phyloP scores from a whole-genome alignment of 2,329 filamentous ascomycete species.

The Alternaria metachromatica region DNA sequence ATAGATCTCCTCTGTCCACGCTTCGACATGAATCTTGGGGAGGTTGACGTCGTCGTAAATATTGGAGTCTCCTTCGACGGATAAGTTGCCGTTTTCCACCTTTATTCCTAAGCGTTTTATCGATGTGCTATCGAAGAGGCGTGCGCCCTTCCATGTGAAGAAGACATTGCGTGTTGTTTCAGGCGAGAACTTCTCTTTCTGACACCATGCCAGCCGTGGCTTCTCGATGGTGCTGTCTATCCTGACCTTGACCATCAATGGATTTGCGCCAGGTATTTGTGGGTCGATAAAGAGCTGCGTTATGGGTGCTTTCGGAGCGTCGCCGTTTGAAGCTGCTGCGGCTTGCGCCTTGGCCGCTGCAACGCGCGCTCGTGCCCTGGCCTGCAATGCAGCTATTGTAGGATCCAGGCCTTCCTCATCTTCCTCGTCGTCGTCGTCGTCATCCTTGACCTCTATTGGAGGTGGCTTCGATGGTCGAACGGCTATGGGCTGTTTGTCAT shows the following conservation, averaged over 20 bases:
- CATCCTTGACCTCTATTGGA: conserved; percentile 6
- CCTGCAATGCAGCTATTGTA: conserved; percentile 34
- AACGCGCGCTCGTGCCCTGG: conserved; percentile 32
- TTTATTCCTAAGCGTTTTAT: conserved; percentile 55
- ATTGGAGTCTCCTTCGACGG: conserved; percentile 50
- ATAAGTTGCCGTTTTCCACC: conserved; percentile 51
- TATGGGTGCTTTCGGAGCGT: conserved; percentile 33
- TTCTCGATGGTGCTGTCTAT: conserved; percentile 71
- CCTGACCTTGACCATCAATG: conserved; percentile 69
- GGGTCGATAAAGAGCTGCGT: conserved; percentile 74
- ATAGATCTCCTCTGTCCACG: conserved; percentile 73
- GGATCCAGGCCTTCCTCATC: conserved; percentile 39
- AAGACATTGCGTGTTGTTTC: conserved; percentile 65
- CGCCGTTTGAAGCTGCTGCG: conserved; percentile 7
- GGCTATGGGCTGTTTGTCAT: conserved; percentile 7
- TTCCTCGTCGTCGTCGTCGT: conserved; percentile 32
- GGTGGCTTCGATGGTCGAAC: conserved; percentile 12
- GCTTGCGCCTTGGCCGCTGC: conserved; percentile 22
- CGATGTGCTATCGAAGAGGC: conserved; percentile 78
- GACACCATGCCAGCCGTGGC: conserved; percentile 73
- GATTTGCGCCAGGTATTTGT: conserved; percentile 64
- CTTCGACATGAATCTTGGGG: conserved; percentile 73
- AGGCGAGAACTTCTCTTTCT: conserved; percentile 62
- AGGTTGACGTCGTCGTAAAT: conserved; percentile 59
- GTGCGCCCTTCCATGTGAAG: conserved; percentile 78